Evolutionary conservation across 805 yeast genomes (phyloP).

Genomic region (Ogataea angusta): DNA sequence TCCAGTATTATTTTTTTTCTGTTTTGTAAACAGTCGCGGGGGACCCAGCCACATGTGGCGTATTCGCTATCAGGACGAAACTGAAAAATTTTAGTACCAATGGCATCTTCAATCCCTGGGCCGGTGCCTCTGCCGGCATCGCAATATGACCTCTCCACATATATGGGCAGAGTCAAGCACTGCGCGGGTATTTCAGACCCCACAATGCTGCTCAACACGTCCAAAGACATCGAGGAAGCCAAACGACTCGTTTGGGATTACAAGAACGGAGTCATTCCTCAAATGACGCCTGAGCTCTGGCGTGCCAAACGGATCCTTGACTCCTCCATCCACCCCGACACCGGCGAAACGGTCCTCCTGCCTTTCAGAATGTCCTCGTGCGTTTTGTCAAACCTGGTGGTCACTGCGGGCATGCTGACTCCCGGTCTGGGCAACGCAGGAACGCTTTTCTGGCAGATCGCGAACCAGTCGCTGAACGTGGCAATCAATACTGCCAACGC

Average conservation of each 20-base stretch:
- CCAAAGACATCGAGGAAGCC: constrained; percentile 60
- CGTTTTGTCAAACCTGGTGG: constrained; percentile 89
- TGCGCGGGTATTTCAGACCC: constrained; percentile 94
- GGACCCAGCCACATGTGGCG: constrained; percentile 10
- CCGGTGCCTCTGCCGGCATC: constrained; percentile 77
- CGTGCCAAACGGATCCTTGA: constrained; percentile 81
- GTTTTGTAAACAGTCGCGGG: constrained; percentile 10
- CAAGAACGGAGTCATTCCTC: constrained; percentile 60
- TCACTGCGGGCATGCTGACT: constrained; percentile 96
- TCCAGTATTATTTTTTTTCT: constrained; percentile 3
- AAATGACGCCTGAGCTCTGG: constrained; percentile 85
- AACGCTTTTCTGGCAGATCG: constrained; percentile 95
- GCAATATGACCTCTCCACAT: constrained; percentile 72
- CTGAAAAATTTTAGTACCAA: constrained; percentile 28
- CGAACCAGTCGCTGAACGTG: constrained; percentile 94
- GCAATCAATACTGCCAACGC: constrained; percentile 97
- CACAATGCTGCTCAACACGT: constrained; percentile 72
- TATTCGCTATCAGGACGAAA: background rate
- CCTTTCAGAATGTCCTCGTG: constrained; percentile 98
- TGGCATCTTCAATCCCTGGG: constrained; percentile 91
- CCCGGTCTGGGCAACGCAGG: constrained; percentile 90
- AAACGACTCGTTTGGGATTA: constrained; percentile 65
- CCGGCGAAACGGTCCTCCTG: constrained; percentile 85
- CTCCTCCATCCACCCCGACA: constrained; percentile 94
- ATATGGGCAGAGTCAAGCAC: constrained; percentile 93